These are phyloP conservation scores for Trametes meyenii DNA, from an alignment of 768 basidiomycete species.

Conservation along the genomic window DNA sequence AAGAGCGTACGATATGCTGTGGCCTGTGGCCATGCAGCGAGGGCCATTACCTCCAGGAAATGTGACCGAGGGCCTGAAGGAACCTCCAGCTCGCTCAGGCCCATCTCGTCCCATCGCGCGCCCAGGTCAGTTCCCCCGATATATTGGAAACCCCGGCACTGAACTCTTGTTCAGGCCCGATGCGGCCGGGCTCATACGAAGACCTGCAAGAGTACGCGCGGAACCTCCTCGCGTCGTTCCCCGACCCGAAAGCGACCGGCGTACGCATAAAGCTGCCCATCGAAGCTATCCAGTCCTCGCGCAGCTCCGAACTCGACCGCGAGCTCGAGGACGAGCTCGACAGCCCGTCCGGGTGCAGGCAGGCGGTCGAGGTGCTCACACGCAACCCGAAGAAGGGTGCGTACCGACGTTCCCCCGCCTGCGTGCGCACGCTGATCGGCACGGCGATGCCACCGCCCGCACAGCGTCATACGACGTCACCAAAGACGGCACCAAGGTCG, in stretches of 20 bases:
- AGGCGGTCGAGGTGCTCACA: constrained; percentile 90
- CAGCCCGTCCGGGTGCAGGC: constrained; percentile 57
- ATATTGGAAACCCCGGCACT: not conserved
- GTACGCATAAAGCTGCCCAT: constrained; percentile 26
- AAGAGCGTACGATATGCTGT: constrained; percentile 79
- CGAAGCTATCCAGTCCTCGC: constrained; percentile 17
- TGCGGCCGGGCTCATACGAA: constrained; percentile 37
- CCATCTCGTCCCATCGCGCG: not conserved
- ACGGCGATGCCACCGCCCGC: not conserved
- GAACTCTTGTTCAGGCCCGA: not conserved
- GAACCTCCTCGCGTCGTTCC: constrained; percentile 51
- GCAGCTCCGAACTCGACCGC: constrained; percentile 29
- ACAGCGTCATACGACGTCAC: constrained; percentile 93
- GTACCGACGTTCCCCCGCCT: constrained; percentile 26
- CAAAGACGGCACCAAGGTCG: constrained; percentile 89
- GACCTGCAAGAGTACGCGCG: constrained; percentile 58
- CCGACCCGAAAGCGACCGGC: constrained; percentile 26
- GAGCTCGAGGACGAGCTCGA: constrained; percentile 46
- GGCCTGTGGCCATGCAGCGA: constrained; percentile 55
- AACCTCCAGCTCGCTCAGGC: not conserved
- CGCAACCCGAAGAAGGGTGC: constrained; percentile 86
- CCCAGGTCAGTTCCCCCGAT: constrained; percentile 10
- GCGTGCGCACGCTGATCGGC: not conserved
- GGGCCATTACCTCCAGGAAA: constrained; percentile 13
- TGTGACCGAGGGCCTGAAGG: constrained; percentile 16